Evolutionary conservation across 257 asterid species (phyloP).

Genomic region (Solanum pimpinellifolium): DNA sequence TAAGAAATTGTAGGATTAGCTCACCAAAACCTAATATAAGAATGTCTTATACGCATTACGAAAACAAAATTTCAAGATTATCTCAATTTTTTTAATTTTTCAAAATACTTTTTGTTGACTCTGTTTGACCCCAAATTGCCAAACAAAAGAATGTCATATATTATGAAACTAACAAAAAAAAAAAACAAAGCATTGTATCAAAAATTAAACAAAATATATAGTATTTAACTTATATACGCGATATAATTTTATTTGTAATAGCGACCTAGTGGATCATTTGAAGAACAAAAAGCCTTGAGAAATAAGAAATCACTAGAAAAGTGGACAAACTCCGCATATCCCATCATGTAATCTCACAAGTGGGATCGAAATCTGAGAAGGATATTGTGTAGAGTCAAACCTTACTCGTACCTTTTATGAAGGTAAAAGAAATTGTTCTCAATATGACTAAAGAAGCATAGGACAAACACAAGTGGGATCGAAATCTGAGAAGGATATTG

Average conservation of each 20-base stretch:
- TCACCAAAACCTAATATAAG: neutral
- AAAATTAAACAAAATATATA: neutral
- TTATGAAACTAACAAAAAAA: neutral
- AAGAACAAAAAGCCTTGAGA: neutral
- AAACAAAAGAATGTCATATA: neutral
- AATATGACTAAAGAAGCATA: neutral
- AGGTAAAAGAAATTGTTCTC: too few species aligned
- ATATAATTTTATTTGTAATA: neutral
- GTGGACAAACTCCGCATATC: neutral
- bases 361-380: too few species aligned
- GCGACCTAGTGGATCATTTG: neutral
- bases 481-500: too few species aligned
- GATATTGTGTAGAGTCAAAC: neutral
- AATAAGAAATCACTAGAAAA: neutral
- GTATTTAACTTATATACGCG: neutral
- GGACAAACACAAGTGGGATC: neutral
- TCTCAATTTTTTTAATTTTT: neutral
- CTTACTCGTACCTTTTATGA: neutral
- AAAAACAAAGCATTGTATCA: rapidly evolving
- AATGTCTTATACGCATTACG: neutral
- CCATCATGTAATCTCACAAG: neutral
- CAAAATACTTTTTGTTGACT: neutral
- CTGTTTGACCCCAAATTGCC: neutral
- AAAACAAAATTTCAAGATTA: neutral
- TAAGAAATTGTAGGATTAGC: neutral